Evolutionary conservation across 2,329 filamentous ascomycete species (phyloP), one percentile per base, ranked within the genome.

Genomic region (Dactylellina parvicollis): DNA sequence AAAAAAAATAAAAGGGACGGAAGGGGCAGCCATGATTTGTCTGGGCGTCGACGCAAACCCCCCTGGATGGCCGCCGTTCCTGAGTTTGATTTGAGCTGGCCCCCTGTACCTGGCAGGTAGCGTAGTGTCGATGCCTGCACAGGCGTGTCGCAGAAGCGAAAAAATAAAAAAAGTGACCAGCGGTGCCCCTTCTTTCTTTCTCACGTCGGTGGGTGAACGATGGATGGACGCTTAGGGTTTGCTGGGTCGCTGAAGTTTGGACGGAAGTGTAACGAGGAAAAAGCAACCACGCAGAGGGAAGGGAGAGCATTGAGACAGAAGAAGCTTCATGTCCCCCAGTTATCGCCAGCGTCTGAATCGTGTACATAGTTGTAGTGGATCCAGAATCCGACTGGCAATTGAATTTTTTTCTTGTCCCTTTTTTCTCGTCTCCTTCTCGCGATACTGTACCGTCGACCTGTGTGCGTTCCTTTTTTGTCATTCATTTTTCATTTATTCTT

Each of bases 211-310:
- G n/a, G n/a, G n/a, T n/a, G n/a, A n/a, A n/a, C n/a, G n/a, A n/a
- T n/a, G n/a, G 30, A 16, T 30, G 30, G 30, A 32, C 30, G 46
- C n/a, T 36, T 38, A 49, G 44, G 50, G 32, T 61, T 46, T 47
- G 7, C 30, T 47, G 20, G 26, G 18, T 55, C 38, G 36, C 14
- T 64, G 60, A 65, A 65, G 67, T 72, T 72, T 72, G 67, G 52
- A 72, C 67, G 59, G 67, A 72, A 65, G 40, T 59, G 52, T 65
- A 59, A 65, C 52, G 18, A 40, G 12, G 59, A 72, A 65, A 72
- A 72, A 72, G 59, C 59, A 72, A 65, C 28, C 20, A 38, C 24
- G 16, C n/a, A n/a, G n/a, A n/a, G n/a, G n/a, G n/a, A n/a, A 10
- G 28, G 9, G 26, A 36, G 28, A 32, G 20, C 24, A 38, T 49